Conservation (phyloP, 768 basidiomycete species). For the Xerocomus brunneocitrinus region DNA sequence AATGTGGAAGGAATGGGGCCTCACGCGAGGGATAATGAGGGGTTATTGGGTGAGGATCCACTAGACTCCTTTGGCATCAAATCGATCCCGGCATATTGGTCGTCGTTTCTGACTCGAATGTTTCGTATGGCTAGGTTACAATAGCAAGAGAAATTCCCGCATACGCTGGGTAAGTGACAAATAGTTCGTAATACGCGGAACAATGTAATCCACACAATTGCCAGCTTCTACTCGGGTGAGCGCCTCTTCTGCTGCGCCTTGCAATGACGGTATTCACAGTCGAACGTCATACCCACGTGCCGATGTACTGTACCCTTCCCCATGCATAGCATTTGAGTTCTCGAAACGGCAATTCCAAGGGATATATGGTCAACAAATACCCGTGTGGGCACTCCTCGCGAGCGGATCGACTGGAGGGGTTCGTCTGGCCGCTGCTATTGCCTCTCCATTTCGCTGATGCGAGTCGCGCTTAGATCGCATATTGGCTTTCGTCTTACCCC, state of each 20-base stretch:
- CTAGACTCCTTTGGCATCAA: neutral
- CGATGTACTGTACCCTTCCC: neutral
- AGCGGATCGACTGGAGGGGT: constrained; percentile 84
- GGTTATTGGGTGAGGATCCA: constrained; percentile 78
- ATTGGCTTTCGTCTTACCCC: constrained; percentile 94
- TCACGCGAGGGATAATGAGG: constrained; percentile 86
- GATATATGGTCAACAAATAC: constrained; percentile 61
- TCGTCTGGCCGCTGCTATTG: constrained; percentile 24
- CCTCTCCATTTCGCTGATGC: neutral
- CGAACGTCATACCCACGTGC: neutral
- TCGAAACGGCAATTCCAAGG: constrained; percentile 73
- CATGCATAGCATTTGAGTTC: constrained; percentile 71
- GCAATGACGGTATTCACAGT: neutral
- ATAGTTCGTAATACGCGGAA: neutral
- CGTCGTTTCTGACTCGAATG: constrained; percentile 1
- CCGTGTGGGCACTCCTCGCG: constrained; percentile 80
- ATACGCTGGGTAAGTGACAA: constrained; percentile 63
- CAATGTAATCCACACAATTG: neutral
- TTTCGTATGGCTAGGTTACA: constrained; percentile 55
- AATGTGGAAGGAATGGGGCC: constrained; percentile 86
- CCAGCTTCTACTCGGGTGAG: constrained; percentile 65
- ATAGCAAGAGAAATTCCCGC: constrained; percentile 93
- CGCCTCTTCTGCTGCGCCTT: neutral
- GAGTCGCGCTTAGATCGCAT: constrained; percentile 12
- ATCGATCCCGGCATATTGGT: neutral